phyloP scores from a whole-genome alignment of 2,329 filamentous ascomycete species.

The Hymenoscyphus fraxineus region DNA sequence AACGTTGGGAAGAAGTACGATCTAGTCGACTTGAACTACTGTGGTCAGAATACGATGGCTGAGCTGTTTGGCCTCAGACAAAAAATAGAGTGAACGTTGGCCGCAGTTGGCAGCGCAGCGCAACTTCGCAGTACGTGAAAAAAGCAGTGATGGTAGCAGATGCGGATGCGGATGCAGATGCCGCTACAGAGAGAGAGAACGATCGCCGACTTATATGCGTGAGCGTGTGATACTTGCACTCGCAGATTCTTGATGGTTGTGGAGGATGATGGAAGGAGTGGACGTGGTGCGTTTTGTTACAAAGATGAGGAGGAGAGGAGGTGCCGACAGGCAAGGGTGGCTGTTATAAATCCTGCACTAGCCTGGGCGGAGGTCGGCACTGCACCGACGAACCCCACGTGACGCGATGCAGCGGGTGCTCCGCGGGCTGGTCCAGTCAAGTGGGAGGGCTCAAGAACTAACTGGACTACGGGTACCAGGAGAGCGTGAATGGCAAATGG shows the following conservation, averaged over 20 bases:
- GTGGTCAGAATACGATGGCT: constrained; percentile 17
- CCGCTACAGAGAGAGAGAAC: not conserved
- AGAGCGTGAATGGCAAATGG: too few species aligned
- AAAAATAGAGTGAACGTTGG: not conserved
- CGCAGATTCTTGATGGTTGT: constrained; percentile 6
- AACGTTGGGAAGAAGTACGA: constrained; percentile 19
- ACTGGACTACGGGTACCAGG: too few species aligned
- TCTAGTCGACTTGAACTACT: constrained; percentile 23
- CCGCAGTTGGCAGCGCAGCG: not conserved
- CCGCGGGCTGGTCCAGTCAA: too few species aligned
- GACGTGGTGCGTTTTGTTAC: not conserved
- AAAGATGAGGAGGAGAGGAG: constrained; percentile 2
- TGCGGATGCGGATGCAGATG: not conserved
- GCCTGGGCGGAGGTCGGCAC: too few species aligned
- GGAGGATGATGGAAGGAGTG: not conserved
- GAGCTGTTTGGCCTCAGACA: constrained; percentile 3
- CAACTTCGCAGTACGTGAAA: not conserved
- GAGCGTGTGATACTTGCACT: constrained; percentile 1
- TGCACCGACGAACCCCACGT: too few species aligned
- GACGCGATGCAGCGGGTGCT: too few species aligned
- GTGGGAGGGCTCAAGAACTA: too few species aligned
- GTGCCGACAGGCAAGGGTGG: constrained; percentile 1
- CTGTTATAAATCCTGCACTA: not conserved
- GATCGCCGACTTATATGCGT: not conserved
- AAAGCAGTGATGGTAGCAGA: constrained; percentile 1